Base-by-base conservation (phyloP, 2,329 filamentous ascomycete genomes). In the Penicillium sp. region DNA sequence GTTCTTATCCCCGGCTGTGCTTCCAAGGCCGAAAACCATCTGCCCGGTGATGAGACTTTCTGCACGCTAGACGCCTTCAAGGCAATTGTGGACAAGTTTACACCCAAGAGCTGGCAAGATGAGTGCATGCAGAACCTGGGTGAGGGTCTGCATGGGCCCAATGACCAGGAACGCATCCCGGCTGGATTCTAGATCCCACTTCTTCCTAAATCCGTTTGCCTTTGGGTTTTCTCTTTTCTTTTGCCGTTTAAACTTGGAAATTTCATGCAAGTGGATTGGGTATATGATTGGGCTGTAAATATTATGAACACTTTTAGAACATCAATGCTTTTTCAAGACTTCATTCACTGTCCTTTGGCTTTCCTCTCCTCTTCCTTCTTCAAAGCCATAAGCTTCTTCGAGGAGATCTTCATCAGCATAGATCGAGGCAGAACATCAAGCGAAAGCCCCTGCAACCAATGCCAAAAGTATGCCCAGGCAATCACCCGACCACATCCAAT, bases 51-150 rank as follows among this genome's bases (percentile, higher is more conserved):
- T 64, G 87, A 92, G 63, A 90, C 86, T 23, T 93, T 97, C 67
- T 99, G 94, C 75, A 97, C 93, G 0, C 75, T 99, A 66, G 85
- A 89, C 52, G 91, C 93, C 0, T 99, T 99, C 81, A 97, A 97
- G 75, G 79, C 85, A 48, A 90, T 97, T 51, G 91, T 94, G 2
- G 93, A 97, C 75, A 91, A 91, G 67, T 95, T 90, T 69, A 94
- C 91, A 1, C 94, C 94, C 0, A 78, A 78, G 54, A 83, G 92
- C 71, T 97, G 92, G 93, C 84, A 83, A 67, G 69, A 73, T 16
- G 84, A 84, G 49, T 91, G 88, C 66, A 71, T 74, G 36, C 74
- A 73, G 52, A 87, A 87, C 62, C 62, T 88, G 34, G 83, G 83
- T 39, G 72, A 78, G 56, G 78, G 79, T 2, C 74, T 80, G 3